A percentile compares a stretch with the other conserved stretches of the same genome.
Conservation (phyloP, 129 eudicot species). For the Flaveria bidentis region DNA sequence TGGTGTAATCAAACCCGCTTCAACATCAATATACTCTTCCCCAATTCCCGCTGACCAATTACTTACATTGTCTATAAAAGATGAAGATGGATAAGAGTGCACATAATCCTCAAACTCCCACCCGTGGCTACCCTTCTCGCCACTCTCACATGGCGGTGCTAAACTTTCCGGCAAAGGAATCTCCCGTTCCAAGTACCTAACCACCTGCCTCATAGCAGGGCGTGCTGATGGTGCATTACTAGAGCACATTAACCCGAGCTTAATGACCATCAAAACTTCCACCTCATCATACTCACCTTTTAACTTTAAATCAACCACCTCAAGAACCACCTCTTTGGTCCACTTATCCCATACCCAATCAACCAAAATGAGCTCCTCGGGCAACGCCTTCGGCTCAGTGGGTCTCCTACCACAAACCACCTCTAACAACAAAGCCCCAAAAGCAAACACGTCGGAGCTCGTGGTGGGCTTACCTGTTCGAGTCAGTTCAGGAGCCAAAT, state of each 20-base stretch:
- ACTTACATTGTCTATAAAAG: slow-evolving; percentile 10
- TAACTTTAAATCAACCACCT: slow-evolving; percentile 13
- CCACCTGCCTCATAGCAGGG: slow-evolving; percentile 7
- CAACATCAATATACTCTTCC: slow-evolving; percentile 10
- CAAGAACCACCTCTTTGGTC: slow-evolving; percentile 15
- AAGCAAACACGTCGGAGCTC: slow-evolving; percentile 11
- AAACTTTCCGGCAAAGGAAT: background rate
- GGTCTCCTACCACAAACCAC: slow-evolving; percentile 17
- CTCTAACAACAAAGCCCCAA: slow-evolving; percentile 16
- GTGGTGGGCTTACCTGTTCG: slow-evolving; percentile 16
- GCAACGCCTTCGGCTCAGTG: slow-evolving; percentile 18
- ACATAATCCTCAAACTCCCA: slow-evolving; percentile 20
- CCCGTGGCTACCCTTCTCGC: background rate
- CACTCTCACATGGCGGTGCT: background rate
- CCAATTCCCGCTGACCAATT: slow-evolving; percentile 9
- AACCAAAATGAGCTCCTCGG: slow-evolving; percentile 14
- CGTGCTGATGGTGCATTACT: background rate
- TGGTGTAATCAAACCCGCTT: slow-evolving; percentile 14
- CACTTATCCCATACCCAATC: slow-evolving; percentile 19
- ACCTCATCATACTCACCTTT: slow-evolving; percentile 10
- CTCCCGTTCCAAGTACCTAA: slow-evolving; percentile 21
- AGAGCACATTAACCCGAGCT: slow-evolving; percentile 10
- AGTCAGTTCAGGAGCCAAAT: slow-evolving; percentile 18
- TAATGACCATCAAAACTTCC: slow-evolving; percentile 14
- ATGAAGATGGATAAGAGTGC: slow-evolving; percentile 11